Evolutionary conservation across 2,329 filamentous ascomycete species (phyloP).

Genomic region (Alternaria arborescens): DNA sequence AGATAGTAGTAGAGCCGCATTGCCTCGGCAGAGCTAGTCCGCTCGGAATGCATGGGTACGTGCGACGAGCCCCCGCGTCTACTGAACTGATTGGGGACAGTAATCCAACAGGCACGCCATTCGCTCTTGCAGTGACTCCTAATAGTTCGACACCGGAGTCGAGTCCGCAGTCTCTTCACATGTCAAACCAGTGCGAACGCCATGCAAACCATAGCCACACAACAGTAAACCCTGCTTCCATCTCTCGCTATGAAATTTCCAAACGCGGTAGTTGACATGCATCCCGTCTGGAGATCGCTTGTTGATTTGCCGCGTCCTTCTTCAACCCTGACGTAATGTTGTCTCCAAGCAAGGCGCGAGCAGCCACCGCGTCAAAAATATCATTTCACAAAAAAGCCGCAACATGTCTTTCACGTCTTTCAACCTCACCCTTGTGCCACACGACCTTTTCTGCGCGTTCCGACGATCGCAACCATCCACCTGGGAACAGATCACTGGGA

Average conservation of each 20-base stretch:
- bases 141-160: not conserved
- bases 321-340: constrained; percentile 20
- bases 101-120: not conserved
- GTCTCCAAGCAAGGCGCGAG: constrained; percentile 13
- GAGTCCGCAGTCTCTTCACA: constrained; percentile 6
- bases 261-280: constrained; percentile 21
- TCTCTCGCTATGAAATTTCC: constrained; percentile 12
- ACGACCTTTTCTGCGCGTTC: not conserved
- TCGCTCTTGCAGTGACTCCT: not conserved
- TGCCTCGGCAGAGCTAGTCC: constrained; percentile 34
- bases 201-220: constrained; percentile 5
- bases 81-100: constrained; percentile 3
- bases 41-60: constrained; percentile 7
- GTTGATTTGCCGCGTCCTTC: constrained; percentile 9
- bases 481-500: not conserved
- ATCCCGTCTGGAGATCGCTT: constrained; percentile 10
- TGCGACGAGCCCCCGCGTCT: constrained; percentile 8
- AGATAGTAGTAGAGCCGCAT: constrained; percentile 13
- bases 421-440: not conserved
- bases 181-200: not conserved
- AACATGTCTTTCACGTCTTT: constrained; percentile 1
- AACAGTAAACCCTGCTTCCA: constrained; percentile 13
- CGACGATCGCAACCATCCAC: not conserved
- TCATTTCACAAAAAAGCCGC: constrained; percentile 2
- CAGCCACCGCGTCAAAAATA: constrained; percentile 12